Percentiles rank a stretch among this genome's conserved stretches.
These are phyloP conservation scores for Magnusiomyces fungicola DNA, from an alignment of 1,139 yeast genomes.

Conservation along the genomic window DNA sequence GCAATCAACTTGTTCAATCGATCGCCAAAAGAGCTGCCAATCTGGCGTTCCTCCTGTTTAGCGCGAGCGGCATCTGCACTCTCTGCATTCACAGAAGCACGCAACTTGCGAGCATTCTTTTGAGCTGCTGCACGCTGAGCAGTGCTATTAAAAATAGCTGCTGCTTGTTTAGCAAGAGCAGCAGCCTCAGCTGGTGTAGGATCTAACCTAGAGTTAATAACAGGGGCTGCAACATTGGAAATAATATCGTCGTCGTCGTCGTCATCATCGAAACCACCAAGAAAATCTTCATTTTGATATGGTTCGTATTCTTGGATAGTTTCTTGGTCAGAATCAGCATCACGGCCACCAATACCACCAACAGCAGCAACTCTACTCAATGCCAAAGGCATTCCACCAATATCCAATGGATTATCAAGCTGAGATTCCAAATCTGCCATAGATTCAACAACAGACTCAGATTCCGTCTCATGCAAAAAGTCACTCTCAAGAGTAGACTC, in stretches of 20 bases:
- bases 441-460: neutral
- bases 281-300: neutral
- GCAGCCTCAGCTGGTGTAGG: neutral
- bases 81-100: neutral
- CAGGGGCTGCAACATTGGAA: neutral
- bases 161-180: neutral
- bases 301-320: neutral
- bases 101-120: neutral
- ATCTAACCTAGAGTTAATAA: neutral
- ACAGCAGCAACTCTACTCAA: slow-evolving; percentile 2
- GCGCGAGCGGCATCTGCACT: neutral
- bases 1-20: slow-evolving; percentile 35
- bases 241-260: neutral
- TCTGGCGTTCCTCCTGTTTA: slow-evolving; percentile 8
- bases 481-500: slow-evolving; percentile 1
- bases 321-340: neutral
- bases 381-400: slow-evolving; percentile 1
- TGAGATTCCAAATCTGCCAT: slow-evolving; percentile 2
- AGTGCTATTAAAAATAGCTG: neutral
- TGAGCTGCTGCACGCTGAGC: neutral
- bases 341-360: neutral
- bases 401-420: slow-evolving; percentile 1
- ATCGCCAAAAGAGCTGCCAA: slow-evolving; percentile 42
- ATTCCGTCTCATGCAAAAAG: slow-evolving; percentile 3
- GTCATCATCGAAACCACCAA: neutral